Evolutionary conservation across 805 yeast genomes (phyloP).

Genomic region (Brettanomyces anomalus): DNA sequence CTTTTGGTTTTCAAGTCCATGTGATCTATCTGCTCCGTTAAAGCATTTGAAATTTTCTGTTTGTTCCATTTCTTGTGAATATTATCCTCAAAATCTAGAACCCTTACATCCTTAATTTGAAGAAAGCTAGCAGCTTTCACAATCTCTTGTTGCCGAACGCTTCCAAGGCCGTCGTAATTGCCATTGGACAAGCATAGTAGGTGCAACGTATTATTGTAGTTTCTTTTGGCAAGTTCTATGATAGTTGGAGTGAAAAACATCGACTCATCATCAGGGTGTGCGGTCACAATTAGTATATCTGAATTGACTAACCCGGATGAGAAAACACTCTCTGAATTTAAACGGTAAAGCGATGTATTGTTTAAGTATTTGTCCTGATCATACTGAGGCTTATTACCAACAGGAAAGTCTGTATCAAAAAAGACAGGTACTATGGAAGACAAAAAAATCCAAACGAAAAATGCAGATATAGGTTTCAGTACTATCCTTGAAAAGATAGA

Average conservation of each 20-base stretch:
- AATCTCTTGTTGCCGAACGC: conserved; percentile 52
- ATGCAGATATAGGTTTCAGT: neutral
- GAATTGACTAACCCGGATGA: conserved; percentile 12
- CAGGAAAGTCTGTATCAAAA: neutral
- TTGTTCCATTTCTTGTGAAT: conserved; percentile 60
- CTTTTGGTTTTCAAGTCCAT: conserved; percentile 13
- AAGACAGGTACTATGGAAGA: conserved; percentile 7
- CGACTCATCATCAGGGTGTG: conserved; percentile 98
- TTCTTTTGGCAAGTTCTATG: conserved; percentile 37
- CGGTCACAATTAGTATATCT: conserved; percentile 41
- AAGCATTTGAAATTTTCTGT: conserved; percentile 27
- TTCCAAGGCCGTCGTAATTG: conserved; percentile 66
- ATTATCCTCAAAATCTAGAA: conserved; percentile 57
- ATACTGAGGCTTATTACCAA: neutral
- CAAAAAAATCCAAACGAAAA: conserved; percentile 7
- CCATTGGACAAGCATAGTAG: conserved; percentile 74
- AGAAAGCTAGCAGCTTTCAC: conserved; percentile 41
- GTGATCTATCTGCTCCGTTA: conserved; percentile 20
- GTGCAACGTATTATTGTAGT: conserved; percentile 41
- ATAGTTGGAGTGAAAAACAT: conserved; percentile 92
- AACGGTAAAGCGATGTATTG: conserved; percentile 11
- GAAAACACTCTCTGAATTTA: conserved; percentile 16
- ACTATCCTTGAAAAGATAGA: neutral
- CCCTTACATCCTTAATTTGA: conserved; percentile 36
- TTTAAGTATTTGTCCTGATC: conserved; percentile 15